Evolutionary conservation across 306 rosid species (phyloP), one percentile per base, ranked within the genome.

Genomic region (Vigna angularis): DNA sequence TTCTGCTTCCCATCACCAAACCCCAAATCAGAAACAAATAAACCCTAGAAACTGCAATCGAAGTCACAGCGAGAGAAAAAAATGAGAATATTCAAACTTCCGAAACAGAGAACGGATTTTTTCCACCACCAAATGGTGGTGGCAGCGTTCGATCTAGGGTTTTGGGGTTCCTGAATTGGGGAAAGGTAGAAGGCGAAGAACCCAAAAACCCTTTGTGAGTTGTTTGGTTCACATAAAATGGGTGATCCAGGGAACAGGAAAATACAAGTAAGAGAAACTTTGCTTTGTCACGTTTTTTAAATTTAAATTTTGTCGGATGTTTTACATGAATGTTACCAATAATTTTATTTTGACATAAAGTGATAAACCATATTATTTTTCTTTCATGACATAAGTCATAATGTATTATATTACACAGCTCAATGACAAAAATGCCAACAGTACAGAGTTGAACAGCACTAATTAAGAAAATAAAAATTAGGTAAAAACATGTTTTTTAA

Each of bases 1-100:
- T 93, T 81, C 90, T 89, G 81, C 86, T 93, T 58, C 87, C 94
- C 96, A 90, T 90, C 78, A 70, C 75, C 47, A 38, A 32, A 30
- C 79, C 69, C 53, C 72, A 38, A 72, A 3, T 12, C 67, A 58
- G 20, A 56, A 63, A 65, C 50, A 15, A 22, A 51, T 0, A 62
- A 81, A 69, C 75, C 84, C 84, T 75, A 74, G 80, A 75, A 71
- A 53, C 65, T 65, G 79, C 40, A 70, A 70, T 26, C 49, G 66
- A 77, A 77, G 73, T 72, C 30, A 44, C 44, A 72, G 1, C 15
- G 44, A 66, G 61, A 17, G 7, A 50, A 55, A 22, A 9, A 52
- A 32, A 7, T 13, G 15, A 10, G 45, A 30, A 32, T 42, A 30
- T 48, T 74, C 51, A 5, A 61, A 50, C 50, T 50, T 50, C 72